A percentile compares a stretch with the other conserved stretches of the same genome.
Conservation (phyloP, 2,329 filamentous ascomycete genomes). For the Escovopsis sp. region DNA sequence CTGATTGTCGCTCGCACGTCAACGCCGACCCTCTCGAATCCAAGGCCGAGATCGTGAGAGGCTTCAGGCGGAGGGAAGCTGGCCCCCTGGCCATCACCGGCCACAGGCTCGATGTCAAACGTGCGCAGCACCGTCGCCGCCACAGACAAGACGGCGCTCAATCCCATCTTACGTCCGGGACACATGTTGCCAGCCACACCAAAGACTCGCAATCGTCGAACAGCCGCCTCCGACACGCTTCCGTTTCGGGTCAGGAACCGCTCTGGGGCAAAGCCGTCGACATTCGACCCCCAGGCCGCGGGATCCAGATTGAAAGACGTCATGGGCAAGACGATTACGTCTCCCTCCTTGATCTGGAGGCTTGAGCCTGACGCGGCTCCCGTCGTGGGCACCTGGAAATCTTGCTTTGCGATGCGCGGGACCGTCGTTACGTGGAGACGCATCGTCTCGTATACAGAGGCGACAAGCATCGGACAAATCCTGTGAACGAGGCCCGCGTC, state of each 20-base stretch:
- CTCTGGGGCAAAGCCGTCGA: constrained; percentile 11
- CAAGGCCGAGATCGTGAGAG: constrained; percentile 15
- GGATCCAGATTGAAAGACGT: constrained; percentile 16
- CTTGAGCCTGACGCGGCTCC: constrained; percentile 3
- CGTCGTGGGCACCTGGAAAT: constrained; percentile 12
- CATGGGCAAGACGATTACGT: constrained; percentile 19
- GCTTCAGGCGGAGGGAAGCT: constrained; percentile 11
- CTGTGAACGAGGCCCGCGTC: constrained; percentile 12
- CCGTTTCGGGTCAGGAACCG: constrained; percentile 15
- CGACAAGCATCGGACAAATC: constrained; percentile 17
- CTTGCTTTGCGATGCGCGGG: constrained; percentile 15
- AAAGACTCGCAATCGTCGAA: constrained; percentile 16
- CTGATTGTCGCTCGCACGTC: constrained; percentile 14
- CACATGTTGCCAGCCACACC: constrained; percentile 19
- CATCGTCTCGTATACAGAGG: constrained; percentile 17
- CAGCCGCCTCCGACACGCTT: constrained; percentile 8
- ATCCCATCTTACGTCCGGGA: constrained; percentile 16
- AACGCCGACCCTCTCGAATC: constrained; percentile 16
- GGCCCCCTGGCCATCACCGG: constrained; percentile 1
- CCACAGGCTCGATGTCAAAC: constrained; percentile 13
- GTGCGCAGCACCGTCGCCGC: constrained; percentile 13
- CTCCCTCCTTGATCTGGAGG: constrained; percentile 12
- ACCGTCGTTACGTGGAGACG: constrained; percentile 18
- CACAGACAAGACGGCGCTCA: constrained; percentile 15
- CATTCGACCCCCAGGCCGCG: constrained; percentile 15